These are phyloP conservation scores for Nephromyces sp. DNA, from an alignment of 169 alveolate species.

Conservation along the genomic window DNA sequence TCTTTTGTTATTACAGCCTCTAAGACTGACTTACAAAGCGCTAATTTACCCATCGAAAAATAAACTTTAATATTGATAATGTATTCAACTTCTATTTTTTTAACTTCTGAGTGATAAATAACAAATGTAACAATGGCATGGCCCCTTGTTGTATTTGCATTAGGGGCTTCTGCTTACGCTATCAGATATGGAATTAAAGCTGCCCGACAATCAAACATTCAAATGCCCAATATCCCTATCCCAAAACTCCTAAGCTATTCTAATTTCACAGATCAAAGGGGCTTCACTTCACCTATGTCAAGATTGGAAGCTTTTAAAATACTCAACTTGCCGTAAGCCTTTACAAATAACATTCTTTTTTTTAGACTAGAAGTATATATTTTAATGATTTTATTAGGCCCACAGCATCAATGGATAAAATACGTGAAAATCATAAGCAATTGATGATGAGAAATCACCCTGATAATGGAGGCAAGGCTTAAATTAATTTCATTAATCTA, in stretches of 20 bases:
- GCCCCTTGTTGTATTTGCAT: conserved; percentile 9
- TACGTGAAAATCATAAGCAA: conserved; percentile 63
- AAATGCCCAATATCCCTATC: neutral
- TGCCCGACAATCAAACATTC: neutral
- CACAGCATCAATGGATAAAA: conserved; percentile 58
- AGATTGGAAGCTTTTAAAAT: conserved; percentile 35
- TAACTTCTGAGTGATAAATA: too few relatives aligned
- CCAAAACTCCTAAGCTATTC: neutral
- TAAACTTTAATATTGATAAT: too few relatives aligned
- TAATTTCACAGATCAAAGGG: conserved; percentile 9
- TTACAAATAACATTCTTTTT: neutral
- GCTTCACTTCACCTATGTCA: conserved; percentile 43
- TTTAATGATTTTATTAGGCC: conserved; percentile 23
- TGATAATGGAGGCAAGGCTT: conserved; percentile 65
- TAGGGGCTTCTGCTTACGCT: conserved; percentile 23
- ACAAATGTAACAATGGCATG: conserved; percentile 20
- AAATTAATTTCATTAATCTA: neutral
- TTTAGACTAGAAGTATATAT: neutral
- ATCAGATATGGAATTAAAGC: neutral
- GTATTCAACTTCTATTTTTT: too few relatives aligned
- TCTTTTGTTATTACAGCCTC: too few relatives aligned
- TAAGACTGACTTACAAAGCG: too few relatives aligned
- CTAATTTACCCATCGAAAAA: too few relatives aligned
- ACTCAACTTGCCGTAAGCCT: conserved; percentile 19
- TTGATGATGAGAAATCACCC: conserved; percentile 77